Evolutionary conservation across 371 early-diverging fungal genomes (phyloP).

Genomic region (Amoeboaphelidium protococcarum): DNA sequence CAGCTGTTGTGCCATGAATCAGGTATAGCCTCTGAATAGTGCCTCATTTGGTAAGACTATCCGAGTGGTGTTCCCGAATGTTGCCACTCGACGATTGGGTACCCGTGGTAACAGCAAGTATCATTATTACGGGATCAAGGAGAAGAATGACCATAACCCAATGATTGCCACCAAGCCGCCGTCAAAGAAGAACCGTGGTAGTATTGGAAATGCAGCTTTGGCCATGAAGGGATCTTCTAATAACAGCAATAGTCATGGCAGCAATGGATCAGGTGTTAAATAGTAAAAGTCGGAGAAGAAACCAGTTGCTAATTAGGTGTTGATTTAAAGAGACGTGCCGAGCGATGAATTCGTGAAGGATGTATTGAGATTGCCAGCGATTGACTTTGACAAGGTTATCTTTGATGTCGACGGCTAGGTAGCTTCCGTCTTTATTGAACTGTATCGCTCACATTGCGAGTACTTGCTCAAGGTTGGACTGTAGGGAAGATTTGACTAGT

Average conservation of each 20-base stretch:
- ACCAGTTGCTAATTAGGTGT: neutral
- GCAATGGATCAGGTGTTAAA: conserved; percentile 1
- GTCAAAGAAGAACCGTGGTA: conserved; percentile 1
- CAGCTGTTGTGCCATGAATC: conserved; percentile 12
- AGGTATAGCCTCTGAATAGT: conserved; percentile 26
- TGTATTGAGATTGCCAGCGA: conserved; percentile 7
- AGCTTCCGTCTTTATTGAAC: neutral
- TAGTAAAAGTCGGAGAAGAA: too few relatives aligned
- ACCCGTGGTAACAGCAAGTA: conserved; percentile 32
- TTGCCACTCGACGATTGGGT: conserved; percentile 31
- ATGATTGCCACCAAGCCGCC: conserved; percentile 1
- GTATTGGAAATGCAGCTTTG: neutral
- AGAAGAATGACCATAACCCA: conserved; percentile 2
- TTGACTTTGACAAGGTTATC: conserved; percentile 3
- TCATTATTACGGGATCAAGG: conserved; percentile 19
- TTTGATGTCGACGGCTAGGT: neutral
- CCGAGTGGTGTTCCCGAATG: conserved; percentile 24
- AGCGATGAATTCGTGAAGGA: neutral
- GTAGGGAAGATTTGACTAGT: conserved; percentile 6
- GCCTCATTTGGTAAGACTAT: conserved; percentile 39
- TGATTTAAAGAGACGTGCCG: too few relatives aligned
- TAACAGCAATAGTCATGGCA: conserved; percentile 1
- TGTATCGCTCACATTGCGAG: conserved; percentile 7
- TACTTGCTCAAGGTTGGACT: conserved; percentile 5
- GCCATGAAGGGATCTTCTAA: conserved; percentile 7